These are phyloP conservation scores for Colletotrichum costaricense DNA, from an alignment of 2,329 filamentous ascomycete species.

Conservation along the genomic window DNA sequence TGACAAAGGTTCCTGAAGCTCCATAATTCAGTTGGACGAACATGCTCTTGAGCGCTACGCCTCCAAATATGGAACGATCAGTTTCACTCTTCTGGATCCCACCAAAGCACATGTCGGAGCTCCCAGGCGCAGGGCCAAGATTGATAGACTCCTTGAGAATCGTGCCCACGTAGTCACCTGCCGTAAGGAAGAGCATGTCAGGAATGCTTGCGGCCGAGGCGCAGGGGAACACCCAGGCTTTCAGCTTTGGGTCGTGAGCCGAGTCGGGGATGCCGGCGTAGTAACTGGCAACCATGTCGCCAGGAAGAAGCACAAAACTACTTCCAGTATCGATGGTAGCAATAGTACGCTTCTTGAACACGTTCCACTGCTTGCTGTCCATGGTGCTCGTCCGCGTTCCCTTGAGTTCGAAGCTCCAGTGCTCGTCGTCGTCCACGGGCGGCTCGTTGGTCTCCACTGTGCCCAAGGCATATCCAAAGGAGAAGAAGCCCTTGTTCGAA, in stretches of 20 bases:
- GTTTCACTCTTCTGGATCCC: conserved; percentile 73
- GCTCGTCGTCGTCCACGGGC: conserved; percentile 37
- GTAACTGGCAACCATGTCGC: conserved; percentile 68
- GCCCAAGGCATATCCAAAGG: conserved; percentile 54
- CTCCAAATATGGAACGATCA: conserved; percentile 76
- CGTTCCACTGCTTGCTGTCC: conserved; percentile 46
- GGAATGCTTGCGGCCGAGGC: conserved; percentile 64
- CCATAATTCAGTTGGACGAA: conserved; percentile 59
- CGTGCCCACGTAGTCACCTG: conserved; percentile 58
- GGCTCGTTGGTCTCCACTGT: conserved; percentile 13
- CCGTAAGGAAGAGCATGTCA: conserved; percentile 65
- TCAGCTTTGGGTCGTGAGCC: conserved; percentile 55
- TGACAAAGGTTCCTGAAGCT: conserved; percentile 13
- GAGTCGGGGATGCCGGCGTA: conserved; percentile 67
- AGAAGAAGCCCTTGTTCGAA: conserved; percentile 46
- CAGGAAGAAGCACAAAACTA: conserved; percentile 71
- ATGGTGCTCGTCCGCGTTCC: conserved; percentile 50
- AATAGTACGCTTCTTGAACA: conserved; percentile 50
- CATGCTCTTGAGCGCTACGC: conserved; percentile 82
- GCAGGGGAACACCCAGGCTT: conserved; percentile 70
- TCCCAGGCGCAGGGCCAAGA: conserved; percentile 62
- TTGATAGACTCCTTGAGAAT: conserved; percentile 67
- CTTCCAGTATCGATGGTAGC: conserved; percentile 78
- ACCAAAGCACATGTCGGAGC: conserved; percentile 74
- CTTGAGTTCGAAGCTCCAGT: conserved; percentile 64